These are phyloP conservation scores for Haberlea rhodopensis DNA, from an alignment of 257 asterid species.

Conservation along the genomic window DNA sequence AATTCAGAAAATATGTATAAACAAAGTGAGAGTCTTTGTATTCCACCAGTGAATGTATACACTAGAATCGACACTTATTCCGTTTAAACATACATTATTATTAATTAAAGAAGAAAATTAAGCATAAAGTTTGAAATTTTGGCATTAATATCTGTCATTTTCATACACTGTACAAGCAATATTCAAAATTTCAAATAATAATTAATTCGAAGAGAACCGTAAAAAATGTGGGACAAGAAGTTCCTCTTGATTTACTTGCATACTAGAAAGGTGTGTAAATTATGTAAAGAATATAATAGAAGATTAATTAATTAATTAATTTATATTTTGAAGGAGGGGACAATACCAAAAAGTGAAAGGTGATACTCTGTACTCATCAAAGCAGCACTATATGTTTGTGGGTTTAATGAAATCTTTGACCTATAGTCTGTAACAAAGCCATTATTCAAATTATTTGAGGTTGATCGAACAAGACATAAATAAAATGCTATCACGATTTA, in stretches of 20 bases:
- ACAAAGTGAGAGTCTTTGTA: no score
- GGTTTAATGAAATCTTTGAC: constrained; percentile 65
- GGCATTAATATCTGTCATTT: neutral
- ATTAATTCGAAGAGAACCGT: neutral
- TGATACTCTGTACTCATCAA: constrained; percentile 68
- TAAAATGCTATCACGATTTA: constrained; percentile 39
- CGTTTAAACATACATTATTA: no score
- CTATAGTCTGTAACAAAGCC: constrained; percentile 52
- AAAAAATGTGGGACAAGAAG: neutral
- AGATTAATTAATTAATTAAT: no score
- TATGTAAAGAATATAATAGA: neutral
- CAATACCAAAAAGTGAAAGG: constrained; percentile 45
- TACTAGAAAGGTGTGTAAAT: neutral
- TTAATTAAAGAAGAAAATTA: no score
- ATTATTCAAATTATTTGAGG: no score
- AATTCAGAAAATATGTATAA: no score
- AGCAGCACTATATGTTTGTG: constrained; percentile 54
- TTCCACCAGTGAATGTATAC: no score
- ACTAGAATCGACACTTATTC: no score
- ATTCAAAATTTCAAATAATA: no score
- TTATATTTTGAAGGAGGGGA: constrained; percentile 18
- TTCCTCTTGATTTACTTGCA: neutral
- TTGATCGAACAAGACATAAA: no score
- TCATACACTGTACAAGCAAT: neutral
- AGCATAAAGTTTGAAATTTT: no score